Evolutionary conservation across 805 yeast genomes (phyloP).

Genomic region (Metschnikowia henanensis): DNA sequence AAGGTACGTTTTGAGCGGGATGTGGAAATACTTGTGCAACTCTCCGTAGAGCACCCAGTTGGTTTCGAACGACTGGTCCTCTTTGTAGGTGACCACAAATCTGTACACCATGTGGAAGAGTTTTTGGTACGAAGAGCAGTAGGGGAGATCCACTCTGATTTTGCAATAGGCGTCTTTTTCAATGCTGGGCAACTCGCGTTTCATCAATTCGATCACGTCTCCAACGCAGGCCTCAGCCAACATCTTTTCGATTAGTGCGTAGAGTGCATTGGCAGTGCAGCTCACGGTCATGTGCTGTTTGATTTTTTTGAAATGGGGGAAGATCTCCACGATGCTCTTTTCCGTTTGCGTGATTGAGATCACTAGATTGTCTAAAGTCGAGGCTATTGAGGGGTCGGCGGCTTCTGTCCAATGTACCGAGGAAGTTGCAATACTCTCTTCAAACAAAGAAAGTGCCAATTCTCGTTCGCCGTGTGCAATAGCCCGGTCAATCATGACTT

Average conservation of each 20-base stretch:
- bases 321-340: constrained; percentile 24
- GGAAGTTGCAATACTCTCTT: constrained; percentile 26
- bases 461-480: constrained; percentile 19
- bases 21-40: constrained; percentile 51
- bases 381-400: constrained; percentile 13
- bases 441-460: constrained; percentile 30
- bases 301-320: constrained; percentile 34
- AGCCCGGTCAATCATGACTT: constrained; percentile 30
- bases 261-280: constrained; percentile 30
- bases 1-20: constrained; percentile 59
- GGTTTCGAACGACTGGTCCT: constrained; percentile 38
- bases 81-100: constrained; percentile 30
- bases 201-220: constrained; percentile 41
- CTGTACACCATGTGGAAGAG: constrained; percentile 31
- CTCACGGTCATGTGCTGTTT: constrained; percentile 36
- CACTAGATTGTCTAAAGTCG: constrained; percentile 46
- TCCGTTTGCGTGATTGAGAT: constrained; percentile 34
- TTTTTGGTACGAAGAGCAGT: constrained; percentile 25
- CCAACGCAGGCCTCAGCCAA: constrained; percentile 38
- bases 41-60: constrained; percentile 63
- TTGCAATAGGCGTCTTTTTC: constrained; percentile 28
- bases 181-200: constrained; percentile 39
- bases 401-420: constrained; percentile 14
- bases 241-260: constrained; percentile 28
- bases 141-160: constrained; percentile 27